These are phyloP conservation scores for Hirsutella minnesotensis DNA, from an alignment of 2,329 filamentous ascomycete genomes.

Conservation along the genomic window DNA sequence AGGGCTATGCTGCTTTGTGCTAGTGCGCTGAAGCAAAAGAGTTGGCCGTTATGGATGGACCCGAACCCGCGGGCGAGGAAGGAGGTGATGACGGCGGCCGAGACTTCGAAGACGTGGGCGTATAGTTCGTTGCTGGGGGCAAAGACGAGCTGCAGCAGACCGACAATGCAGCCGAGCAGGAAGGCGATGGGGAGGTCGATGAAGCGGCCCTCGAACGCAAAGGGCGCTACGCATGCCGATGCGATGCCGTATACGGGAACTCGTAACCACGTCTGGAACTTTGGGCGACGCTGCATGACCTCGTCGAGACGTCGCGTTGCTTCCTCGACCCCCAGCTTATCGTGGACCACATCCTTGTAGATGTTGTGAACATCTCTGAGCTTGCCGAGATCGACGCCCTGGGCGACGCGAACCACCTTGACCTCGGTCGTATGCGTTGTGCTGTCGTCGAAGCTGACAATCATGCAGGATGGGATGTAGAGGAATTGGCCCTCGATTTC, in stretches of 20 bases:
- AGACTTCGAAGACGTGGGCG: slow-evolving; percentile 39
- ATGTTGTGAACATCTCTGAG: slow-evolving; percentile 64
- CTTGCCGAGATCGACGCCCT: slow-evolving; percentile 63
- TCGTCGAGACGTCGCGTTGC: slow-evolving; percentile 50
- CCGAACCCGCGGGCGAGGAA: slow-evolving; percentile 59
- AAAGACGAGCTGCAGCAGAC: slow-evolving; percentile 61
- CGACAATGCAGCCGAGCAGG: slow-evolving; percentile 61
- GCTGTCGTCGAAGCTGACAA: slow-evolving; percentile 76
- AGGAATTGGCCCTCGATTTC: slow-evolving; percentile 84
- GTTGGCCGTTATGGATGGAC: slow-evolving; percentile 43
- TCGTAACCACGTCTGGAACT: slow-evolving; percentile 38
- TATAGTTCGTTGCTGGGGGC: slow-evolving; percentile 65
- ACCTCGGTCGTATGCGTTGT: slow-evolving; percentile 68
- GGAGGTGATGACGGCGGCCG: slow-evolving; percentile 51
- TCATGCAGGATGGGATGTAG: slow-evolving; percentile 88
- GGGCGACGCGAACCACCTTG: slow-evolving; percentile 55
- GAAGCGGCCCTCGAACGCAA: slow-evolving; percentile 64
- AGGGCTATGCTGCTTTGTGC: slow-evolving; percentile 64
- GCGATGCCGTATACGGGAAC: slow-evolving; percentile 66
- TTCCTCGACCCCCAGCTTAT: slow-evolving; percentile 60
- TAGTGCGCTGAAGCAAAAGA: slow-evolving; percentile 62
- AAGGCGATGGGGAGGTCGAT: slow-evolving; percentile 73
- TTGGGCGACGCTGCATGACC: slow-evolving; percentile 32
- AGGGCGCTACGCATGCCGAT: slow-evolving; percentile 64
- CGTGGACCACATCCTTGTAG: slow-evolving; percentile 75